Conservation (phyloP, 2,329 filamentous ascomycete species). For the Pyricularia pennisetigena region DNA sequence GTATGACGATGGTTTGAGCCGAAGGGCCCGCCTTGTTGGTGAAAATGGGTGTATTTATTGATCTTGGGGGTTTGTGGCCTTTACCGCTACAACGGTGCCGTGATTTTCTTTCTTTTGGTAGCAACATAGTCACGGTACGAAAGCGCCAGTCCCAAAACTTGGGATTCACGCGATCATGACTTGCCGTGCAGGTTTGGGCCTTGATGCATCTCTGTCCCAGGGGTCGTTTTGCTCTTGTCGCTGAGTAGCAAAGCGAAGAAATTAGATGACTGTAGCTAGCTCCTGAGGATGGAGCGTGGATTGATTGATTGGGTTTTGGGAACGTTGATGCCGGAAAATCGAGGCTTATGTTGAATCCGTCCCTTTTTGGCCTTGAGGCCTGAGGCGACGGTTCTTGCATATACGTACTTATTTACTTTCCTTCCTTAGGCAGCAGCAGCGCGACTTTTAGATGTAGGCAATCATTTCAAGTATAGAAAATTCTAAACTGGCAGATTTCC, state of each 20-base stretch:
- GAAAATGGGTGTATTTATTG: background rate
- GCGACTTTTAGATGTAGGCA: background rate
- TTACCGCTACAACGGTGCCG: background rate
- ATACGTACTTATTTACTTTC: no score
- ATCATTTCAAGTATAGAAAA: background rate
- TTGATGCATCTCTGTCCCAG: background rate
- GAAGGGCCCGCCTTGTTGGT: background rate
- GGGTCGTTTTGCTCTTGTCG: background rate
- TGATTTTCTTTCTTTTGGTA: background rate
- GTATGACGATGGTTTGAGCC: background rate
- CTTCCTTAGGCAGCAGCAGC: background rate
- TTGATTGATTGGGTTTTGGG: background rate
- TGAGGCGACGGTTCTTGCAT: slow-evolving; percentile 1
- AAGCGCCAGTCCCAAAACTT: background rate
- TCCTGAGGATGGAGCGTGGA: background rate
- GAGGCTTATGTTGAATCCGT: background rate
- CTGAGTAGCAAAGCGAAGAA: background rate
- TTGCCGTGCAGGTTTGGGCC: background rate
- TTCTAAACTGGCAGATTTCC: background rate
- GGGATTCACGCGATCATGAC: background rate
- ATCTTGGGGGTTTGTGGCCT: background rate
- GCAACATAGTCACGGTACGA: background rate
- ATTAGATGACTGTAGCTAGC: background rate
- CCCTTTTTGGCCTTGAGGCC: slow-evolving; percentile 3
- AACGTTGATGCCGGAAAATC: slow-evolving; percentile 4